Evolutionary conservation across 345 rosid genomes (phyloP).

Genomic region (Rhodomyrtus tomentosa): DNA sequence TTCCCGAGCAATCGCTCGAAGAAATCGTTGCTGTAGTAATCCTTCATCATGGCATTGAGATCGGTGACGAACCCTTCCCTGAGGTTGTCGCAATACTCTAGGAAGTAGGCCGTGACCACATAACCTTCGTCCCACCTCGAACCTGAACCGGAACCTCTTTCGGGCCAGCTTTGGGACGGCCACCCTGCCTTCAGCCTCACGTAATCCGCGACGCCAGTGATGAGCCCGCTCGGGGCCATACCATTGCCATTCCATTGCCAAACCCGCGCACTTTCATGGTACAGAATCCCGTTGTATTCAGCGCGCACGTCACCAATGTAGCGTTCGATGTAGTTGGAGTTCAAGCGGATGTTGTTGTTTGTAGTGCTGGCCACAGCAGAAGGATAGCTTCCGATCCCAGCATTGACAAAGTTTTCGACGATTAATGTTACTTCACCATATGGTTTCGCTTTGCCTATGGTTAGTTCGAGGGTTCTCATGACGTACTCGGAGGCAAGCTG

Average conservation of each 20-base stretch:
- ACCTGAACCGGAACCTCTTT: slow-evolving; percentile 1
- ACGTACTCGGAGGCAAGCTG: neutral
- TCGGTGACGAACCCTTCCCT: neutral
- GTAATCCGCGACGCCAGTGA: neutral
- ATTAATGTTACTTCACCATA: neutral
- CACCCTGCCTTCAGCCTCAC: slow-evolving; percentile 4
- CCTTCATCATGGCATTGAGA: slow-evolving; percentile 4
- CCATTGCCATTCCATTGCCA: slow-evolving; percentile 4
- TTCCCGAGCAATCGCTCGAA: neutral
- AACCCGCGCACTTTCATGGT: neutral
- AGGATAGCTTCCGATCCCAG: neutral
- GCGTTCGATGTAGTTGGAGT: neutral
- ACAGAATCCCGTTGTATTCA: neutral
- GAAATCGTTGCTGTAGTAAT: neutral
- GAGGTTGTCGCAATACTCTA: neutral
- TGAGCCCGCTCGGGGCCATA: neutral
- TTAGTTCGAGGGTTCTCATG: neutral
- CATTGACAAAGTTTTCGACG: neutral
- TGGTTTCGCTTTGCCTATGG: neutral
- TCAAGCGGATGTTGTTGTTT: neutral
- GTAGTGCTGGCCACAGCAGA: neutral
- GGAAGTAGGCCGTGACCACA: slow-evolving; percentile 1
- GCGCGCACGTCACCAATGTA: neutral
- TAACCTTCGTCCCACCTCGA: neutral
- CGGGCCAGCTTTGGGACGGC: neutral